Conservation (phyloP, 208 protist species). For the Entamoeba nuttalli region DNA sequence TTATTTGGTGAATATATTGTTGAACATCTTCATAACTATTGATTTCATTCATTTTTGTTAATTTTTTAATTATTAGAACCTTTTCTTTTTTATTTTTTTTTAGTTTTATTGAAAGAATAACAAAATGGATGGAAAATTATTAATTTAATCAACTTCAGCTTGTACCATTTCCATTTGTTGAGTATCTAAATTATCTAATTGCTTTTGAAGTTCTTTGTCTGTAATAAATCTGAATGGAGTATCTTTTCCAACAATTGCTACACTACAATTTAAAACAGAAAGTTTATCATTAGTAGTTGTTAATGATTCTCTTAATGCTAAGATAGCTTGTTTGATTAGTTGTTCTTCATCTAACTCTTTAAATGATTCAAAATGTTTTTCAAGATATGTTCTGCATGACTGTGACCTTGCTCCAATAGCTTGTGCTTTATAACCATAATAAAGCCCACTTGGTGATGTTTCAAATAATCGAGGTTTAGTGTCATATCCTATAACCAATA, state of each 20-base stretch:
- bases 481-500: constrained; percentile 8
- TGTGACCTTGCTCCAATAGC: constrained; percentile 14
- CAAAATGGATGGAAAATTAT: too few relatives aligned
- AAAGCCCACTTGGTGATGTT: constrained; percentile 17
- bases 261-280: constrained; percentile 80
- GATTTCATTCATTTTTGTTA: too few relatives aligned
- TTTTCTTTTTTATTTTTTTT: too few relatives aligned
- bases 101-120: too few relatives aligned
- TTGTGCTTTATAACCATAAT: not conserved
- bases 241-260: constrained; percentile 50
- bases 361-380: constrained; percentile 14
- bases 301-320: not conserved
- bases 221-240: too few relatives aligned
- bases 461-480: constrained; percentile 7
- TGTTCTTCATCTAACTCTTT: not conserved
- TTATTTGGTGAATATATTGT: too few relatives aligned
- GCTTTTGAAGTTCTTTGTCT: too few relatives aligned
- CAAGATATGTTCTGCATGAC: constrained; percentile 16
- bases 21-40: too few relatives aligned
- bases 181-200: too few relatives aligned
- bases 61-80: too few relatives aligned
- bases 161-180: too few relatives aligned
- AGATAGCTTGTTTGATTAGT: not conserved
- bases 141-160: too few relatives aligned
- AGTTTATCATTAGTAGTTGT: constrained; percentile 60